Evolutionary conservation across 2,329 filamentous ascomycete species (phyloP).

Genomic region (Emmonsia crescens): DNA sequence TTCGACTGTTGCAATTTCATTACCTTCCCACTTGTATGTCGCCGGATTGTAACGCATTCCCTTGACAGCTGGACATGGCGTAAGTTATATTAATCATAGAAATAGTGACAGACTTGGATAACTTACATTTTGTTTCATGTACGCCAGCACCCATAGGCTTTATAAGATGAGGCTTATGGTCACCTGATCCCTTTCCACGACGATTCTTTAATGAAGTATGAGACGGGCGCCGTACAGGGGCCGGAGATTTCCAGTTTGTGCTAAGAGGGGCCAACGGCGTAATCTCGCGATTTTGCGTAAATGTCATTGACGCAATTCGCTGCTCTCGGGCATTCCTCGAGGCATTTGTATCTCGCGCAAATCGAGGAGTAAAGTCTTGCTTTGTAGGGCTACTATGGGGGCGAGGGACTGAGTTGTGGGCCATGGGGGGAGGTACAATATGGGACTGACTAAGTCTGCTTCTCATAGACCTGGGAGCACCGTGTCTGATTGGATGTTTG

Average conservation of each 20-base stretch:
- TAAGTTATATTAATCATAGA: conserved; percentile 7
- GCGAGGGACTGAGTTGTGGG: conserved; percentile 39
- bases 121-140: conserved; percentile 70
- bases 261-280: conserved; percentile 42
- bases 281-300: conserved; percentile 28
- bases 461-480: conserved; percentile 53
- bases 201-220: conserved; percentile 40
- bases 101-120: neutral
- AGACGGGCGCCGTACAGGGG: conserved; percentile 40
- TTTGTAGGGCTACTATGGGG: conserved; percentile 45
- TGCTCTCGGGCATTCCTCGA: conserved; percentile 55
- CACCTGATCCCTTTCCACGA: conserved; percentile 25
- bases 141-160: conserved; percentile 64
- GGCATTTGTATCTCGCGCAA: conserved; percentile 56
- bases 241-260: conserved; percentile 50
- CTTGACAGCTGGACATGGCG: conserved; percentile 55
- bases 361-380: conserved; percentile 46
- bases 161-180: conserved; percentile 71
- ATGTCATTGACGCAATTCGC: conserved; percentile 39
- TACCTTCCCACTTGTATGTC: conserved; percentile 88
- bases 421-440: conserved; percentile 19
- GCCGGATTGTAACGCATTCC: conserved; percentile 93
- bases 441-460: conserved; percentile 38
- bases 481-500: conserved; percentile 63
- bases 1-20: conserved; percentile 69